phyloP scores from a whole-genome alignment of 2,329 filamentous ascomycete species.

The Ceratocystiopsis sp. region DNA sequence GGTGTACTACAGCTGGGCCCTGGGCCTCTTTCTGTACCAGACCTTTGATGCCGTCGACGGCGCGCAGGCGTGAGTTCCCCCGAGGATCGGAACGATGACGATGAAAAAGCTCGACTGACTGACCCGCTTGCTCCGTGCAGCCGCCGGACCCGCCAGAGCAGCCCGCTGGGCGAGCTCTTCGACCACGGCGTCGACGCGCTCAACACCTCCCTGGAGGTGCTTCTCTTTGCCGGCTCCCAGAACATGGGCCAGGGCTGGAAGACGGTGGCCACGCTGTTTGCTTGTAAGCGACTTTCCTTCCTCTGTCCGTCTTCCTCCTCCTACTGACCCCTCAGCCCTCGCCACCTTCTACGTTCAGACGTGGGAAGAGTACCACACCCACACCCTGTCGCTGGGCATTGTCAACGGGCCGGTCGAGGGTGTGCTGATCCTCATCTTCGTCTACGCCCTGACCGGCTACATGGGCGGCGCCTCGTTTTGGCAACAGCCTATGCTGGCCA shows the following conservation, averaged over 20 bases:
- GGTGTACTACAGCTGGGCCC: slow-evolving; percentile 87
- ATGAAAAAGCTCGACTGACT: background rate
- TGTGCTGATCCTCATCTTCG: slow-evolving; percentile 62
- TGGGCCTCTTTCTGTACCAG: slow-evolving; percentile 88
- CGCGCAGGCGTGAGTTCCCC: slow-evolving; percentile 57
- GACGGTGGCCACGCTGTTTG: slow-evolving; percentile 70
- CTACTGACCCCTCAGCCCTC: slow-evolving; percentile 37
- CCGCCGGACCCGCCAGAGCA: slow-evolving; percentile 77
- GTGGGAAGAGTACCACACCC: slow-evolving; percentile 98
- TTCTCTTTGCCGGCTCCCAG: slow-evolving; percentile 82
- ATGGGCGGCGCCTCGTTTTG: slow-evolving; percentile 85
- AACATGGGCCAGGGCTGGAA: slow-evolving; percentile 88
- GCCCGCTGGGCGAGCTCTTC: slow-evolving; percentile 87
- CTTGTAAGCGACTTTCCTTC: slow-evolving; percentile 35
- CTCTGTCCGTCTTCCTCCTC: background rate
- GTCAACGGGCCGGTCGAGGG: slow-evolving; percentile 93
- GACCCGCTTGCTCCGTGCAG: slow-evolving; percentile 21
- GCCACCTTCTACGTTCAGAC: slow-evolving; percentile 98
- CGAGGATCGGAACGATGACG: background rate
- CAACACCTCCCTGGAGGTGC: slow-evolving; percentile 85
- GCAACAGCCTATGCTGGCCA: slow-evolving; percentile 64
- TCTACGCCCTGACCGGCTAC: slow-evolving; percentile 72
- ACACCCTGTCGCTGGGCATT: slow-evolving; percentile 80
- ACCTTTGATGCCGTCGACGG: slow-evolving; percentile 97
- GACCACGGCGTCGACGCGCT: slow-evolving; percentile 95